Conservation (phyloP, 371 early-diverging fungal genomes). For the Lichtheimia ornata region DNA sequence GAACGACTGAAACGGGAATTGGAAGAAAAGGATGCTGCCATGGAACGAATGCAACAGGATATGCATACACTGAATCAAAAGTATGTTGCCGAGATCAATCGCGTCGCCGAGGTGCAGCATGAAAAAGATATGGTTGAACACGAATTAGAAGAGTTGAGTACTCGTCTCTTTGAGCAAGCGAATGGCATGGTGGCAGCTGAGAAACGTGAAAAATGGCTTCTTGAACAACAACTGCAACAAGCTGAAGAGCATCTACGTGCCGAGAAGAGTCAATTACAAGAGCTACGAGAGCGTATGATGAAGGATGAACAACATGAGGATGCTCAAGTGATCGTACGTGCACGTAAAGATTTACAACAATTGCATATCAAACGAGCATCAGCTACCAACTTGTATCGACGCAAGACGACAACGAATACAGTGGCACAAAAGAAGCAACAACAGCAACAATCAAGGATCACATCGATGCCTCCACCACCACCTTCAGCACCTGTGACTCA, state of each 20-base stretch:
- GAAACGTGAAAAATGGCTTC: slow-evolving; percentile 59
- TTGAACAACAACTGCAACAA: slow-evolving; percentile 50
- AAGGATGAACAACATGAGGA: slow-evolving; percentile 12
- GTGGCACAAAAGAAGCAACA: slow-evolving; percentile 6
- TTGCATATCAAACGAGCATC: slow-evolving; percentile 37
- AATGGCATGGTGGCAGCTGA: slow-evolving; percentile 82
- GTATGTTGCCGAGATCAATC: slow-evolving; percentile 72
- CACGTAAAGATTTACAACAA: slow-evolving; percentile 22
- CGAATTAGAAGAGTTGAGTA: slow-evolving; percentile 80
- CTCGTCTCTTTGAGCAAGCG: slow-evolving; percentile 79
- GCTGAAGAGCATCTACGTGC: slow-evolving; percentile 65
- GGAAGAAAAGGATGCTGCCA: slow-evolving; percentile 8
- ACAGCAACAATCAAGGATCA: slow-evolving; percentile 14
- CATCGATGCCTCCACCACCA: slow-evolving; percentile 29
- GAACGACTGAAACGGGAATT: slow-evolving; percentile 14
- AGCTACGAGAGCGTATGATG: slow-evolving; percentile 53
- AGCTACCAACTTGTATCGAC: slow-evolving; percentile 30
- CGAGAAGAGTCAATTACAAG: slow-evolving; percentile 75
- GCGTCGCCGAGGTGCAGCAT: slow-evolving; percentile 68
- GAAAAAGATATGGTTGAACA: slow-evolving; percentile 71
- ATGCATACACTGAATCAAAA: slow-evolving; percentile 71
- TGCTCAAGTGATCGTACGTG: slow-evolving; percentile 15
- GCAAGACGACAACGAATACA: not conserved
- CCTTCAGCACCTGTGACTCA: slow-evolving; percentile 18
- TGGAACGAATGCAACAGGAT: slow-evolving; percentile 47